Evolutionary conservation across 2,329 filamentous ascomycete genomes (phyloP).

Genomic region (Curvularia spicifera): DNA sequence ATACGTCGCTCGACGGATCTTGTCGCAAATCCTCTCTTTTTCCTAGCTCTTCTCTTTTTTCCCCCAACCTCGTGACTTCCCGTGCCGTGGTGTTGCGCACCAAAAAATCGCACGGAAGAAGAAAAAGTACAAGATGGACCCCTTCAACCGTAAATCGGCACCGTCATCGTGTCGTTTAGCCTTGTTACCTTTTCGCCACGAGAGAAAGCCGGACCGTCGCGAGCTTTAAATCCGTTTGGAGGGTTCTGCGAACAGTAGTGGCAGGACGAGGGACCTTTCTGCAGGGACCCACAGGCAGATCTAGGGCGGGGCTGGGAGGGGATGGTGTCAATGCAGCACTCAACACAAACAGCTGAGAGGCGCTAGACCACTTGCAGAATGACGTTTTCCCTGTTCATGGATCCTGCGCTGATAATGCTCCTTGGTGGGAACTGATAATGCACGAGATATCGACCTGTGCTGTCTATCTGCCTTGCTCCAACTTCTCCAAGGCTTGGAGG

Average conservation of each 20-base stretch:
- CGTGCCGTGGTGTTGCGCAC: background rate
- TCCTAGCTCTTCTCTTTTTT: background rate
- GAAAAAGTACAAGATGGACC: conserved; percentile 16
- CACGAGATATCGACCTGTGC: too few relatives aligned
- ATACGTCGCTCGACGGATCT: too few relatives aligned
- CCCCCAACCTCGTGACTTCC: background rate
- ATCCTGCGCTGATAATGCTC: conserved; percentile 28
- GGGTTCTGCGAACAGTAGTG: too few relatives aligned
- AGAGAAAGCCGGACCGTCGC: background rate
- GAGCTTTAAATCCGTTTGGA: conserved; percentile 31
- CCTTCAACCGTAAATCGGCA: conserved; percentile 21
- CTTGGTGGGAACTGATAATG: too few relatives aligned
- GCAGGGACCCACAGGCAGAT: conserved; percentile 24
- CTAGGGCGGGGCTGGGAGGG: conserved; percentile 35
- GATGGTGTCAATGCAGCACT: background rate
- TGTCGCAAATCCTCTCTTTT: background rate
- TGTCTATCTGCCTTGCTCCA: too few relatives aligned
- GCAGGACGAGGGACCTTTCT: background rate
- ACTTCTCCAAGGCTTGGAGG: conserved; percentile 24
- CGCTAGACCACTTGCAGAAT: conserved; percentile 32
- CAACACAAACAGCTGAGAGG: background rate
- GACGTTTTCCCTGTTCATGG: conserved; percentile 17
- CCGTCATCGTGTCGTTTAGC: conserved; percentile 27
- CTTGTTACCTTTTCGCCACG: conserved; percentile 15
- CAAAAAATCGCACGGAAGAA: background rate